phyloP scores from a whole-genome alignment of 2,329 filamentous ascomycete species.

The Paradendryphiella salina region DNA sequence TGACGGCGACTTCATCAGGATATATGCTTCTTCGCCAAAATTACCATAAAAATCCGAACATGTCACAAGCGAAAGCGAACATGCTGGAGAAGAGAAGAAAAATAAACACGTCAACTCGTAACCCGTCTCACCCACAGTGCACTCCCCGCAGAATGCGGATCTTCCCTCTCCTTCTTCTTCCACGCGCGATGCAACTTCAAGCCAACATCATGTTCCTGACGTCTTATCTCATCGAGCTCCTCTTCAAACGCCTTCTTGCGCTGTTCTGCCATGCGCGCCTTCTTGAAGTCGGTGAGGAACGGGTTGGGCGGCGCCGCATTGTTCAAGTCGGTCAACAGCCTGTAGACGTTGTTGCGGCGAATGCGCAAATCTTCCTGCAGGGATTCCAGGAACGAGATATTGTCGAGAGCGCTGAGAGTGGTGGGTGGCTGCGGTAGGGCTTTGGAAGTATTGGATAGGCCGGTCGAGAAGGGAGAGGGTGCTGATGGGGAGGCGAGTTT shows the following conservation, averaged over 20 bases:
- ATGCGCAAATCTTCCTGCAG: slow-evolving; percentile 47
- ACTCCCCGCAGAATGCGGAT: slow-evolving; percentile 38
- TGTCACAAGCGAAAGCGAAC: not conserved
- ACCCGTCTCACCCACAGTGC: slow-evolving; percentile 48
- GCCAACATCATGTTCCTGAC: slow-evolving; percentile 47
- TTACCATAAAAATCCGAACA: not conserved
- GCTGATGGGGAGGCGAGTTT: slow-evolving; percentile 17
- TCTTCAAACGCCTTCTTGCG: slow-evolving; percentile 43
- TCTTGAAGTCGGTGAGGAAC: slow-evolving; percentile 44
- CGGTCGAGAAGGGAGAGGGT: slow-evolving; percentile 29
- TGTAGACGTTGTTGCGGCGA: slow-evolving; percentile 45
- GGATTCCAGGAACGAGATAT: slow-evolving; percentile 44
- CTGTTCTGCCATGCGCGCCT: slow-evolving; percentile 40
- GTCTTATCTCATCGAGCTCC: slow-evolving; percentile 45
- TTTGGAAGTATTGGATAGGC: slow-evolving; percentile 37
- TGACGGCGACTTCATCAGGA: too few species aligned
- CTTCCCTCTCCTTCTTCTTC: slow-evolving; percentile 46
- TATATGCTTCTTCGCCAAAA: too few species aligned
- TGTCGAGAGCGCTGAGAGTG: slow-evolving; percentile 40
- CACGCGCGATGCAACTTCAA: slow-evolving; percentile 47
- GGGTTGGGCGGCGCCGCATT: slow-evolving; percentile 45
- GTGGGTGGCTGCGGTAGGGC: slow-evolving; percentile 47
- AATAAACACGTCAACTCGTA: slow-evolving; percentile 22
- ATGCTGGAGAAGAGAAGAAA: not conserved
- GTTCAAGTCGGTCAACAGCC: slow-evolving; percentile 43